phyloP scores from a whole-genome alignment of 345 rosid species.

The Cochlearia excelsa region DNA sequence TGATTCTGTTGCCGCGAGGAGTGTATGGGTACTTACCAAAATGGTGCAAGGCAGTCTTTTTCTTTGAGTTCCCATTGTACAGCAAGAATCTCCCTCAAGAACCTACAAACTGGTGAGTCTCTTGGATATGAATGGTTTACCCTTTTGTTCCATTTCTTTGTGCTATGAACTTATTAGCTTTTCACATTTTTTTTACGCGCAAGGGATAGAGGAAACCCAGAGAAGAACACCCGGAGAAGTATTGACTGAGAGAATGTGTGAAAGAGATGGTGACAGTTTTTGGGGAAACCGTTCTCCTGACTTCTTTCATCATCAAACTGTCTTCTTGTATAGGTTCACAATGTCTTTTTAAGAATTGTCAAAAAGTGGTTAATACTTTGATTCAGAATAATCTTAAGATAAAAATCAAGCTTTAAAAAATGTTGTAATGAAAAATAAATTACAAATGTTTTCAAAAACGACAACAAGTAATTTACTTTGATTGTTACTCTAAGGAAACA shows the following conservation, averaged over 20 bases:
- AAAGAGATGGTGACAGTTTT: conserved; percentile 10
- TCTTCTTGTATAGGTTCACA: conserved; percentile 18
- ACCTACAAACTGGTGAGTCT: conserved; percentile 59
- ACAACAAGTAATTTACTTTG: not conserved
- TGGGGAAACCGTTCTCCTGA: conserved; percentile 2
- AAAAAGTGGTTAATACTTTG: conserved; percentile 20
- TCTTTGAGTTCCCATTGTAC: conserved; percentile 80
- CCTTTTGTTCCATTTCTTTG: conserved; percentile 11
- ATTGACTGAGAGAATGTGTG: conserved; percentile 26
- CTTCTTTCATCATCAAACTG: too few species aligned
- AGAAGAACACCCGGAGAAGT: conserved; percentile 19
- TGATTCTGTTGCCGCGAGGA: conserved; percentile 61
- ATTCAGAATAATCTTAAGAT: conserved; percentile 21
- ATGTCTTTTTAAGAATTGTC: conserved; percentile 12
- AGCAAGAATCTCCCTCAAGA: conserved; percentile 66
- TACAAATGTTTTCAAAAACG: not conserved
- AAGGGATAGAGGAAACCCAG: conserved; percentile 33
- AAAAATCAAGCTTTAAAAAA: conserved; percentile 12
- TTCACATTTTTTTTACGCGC: conserved; percentile 6
- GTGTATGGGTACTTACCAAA: conserved; percentile 64
- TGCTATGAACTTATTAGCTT: conserved; percentile 8
- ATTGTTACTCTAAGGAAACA: not conserved
- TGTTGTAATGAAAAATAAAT: conserved; percentile 3
- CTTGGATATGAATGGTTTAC: not conserved
- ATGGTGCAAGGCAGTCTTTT: conserved; percentile 64